Base-by-base conservation (phyloP, 2,329 filamentous ascomycete species). In the Thielaviopsis populi region DNA sequence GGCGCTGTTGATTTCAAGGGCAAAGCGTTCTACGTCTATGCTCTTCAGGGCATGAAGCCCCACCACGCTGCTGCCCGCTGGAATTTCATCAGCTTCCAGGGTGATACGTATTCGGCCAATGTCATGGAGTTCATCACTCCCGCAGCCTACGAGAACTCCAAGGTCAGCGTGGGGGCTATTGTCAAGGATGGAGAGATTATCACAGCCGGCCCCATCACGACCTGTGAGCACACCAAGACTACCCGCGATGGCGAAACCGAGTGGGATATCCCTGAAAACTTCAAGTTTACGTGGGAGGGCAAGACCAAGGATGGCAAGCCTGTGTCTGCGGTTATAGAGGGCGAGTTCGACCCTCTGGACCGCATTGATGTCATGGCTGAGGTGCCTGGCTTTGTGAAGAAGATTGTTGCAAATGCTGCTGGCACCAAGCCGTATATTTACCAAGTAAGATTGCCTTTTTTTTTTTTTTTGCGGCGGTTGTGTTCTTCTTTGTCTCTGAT, bases 391-490 rank as follows among this genome's bases (percentile, higher is more conserved):
- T 95, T 99, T 70, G 86, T 99, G 74, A 99, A 99, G 83, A 85
- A 85, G 69, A 90, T 99, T 72, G 91, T 95, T 30, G 89, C 89
- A 53, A 86, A 83, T 68, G 89, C 92, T 13, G 90, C 87, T 2
- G 94, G 94, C 67, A 95, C 94, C 33, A 94, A 91, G 78, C 94
- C 94, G 4, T 99, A 96, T 74, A 97, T 99, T 70, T 99, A 96
- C 76, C 94, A 95, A 81, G 89, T 91, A 58, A 46, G 48, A 24
- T 15, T 24, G 7, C 10, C 10, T 37, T 8, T 24, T 4, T 15
- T 24, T 3, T 10, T 10, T 37, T 8, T 24, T 4, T 59, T 41
- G 42, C 30, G 15, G 8, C 10, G 13, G 27, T 19, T 13, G 6
- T 17, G 33, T 37, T 33, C 8, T 15, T 11, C 30, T 54, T 27